Conservation (phyloP, 441 rosid species). For the Populus hybrid region DNA sequence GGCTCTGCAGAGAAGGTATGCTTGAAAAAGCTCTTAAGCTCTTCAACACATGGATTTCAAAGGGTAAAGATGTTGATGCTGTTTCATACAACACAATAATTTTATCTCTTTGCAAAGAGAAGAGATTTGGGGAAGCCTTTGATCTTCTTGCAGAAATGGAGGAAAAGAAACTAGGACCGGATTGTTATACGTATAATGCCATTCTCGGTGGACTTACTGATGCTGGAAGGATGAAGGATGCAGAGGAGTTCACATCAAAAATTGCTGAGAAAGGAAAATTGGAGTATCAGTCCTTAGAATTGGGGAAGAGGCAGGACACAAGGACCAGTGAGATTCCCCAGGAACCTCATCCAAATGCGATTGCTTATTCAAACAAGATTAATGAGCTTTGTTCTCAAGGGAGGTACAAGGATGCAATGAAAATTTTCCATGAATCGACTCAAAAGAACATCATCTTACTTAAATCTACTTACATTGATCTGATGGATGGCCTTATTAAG, state of each 20-base stretch:
- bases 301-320: conserved; percentile 19
- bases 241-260: conserved; percentile 53
- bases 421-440: conserved; percentile 34
- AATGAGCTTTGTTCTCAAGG: conserved; percentile 61
- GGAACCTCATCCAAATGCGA: conserved; percentile 36
- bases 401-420: conserved; percentile 57
- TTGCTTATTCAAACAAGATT: conserved; percentile 54
- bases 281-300: conserved; percentile 26
- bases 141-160: conserved; percentile 67
- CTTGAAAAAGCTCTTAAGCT: conserved; percentile 79
- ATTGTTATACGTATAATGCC: conserved; percentile 59
- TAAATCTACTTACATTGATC: conserved; percentile 38
- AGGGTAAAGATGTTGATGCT: conserved; percentile 54
- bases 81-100: conserved; percentile 84
- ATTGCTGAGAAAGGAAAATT: conserved; percentile 40
- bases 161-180: conserved; percentile 58
- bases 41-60: conserved; percentile 56
- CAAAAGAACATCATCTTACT: conserved; percentile 38
- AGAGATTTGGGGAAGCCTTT: conserved; percentile 69
- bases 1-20: conserved; percentile 73
- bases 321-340: conserved; percentile 23
- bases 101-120: conserved; percentile 59
- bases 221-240: conserved; percentile 55
- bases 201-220: conserved; percentile 48
- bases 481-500: conserved; percentile 55